Percentiles rank a stretch among this genome's conserved stretches.
These are phyloP conservation scores for Candida cerambycidarum DNA, from an alignment of 805 yeast species.

Conservation along the genomic window DNA sequence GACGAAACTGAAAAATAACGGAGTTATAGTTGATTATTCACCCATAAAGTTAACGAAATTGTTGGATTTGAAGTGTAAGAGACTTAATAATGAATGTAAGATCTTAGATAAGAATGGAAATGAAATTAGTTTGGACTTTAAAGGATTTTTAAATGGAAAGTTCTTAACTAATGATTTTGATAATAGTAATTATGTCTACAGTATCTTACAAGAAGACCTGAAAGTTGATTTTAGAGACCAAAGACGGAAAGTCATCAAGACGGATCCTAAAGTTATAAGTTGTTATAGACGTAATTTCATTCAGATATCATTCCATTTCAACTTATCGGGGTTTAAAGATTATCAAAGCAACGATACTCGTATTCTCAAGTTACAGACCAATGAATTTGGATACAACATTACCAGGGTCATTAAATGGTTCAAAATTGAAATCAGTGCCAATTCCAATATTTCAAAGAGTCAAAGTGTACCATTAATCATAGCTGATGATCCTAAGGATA, in stretches of 20 bases:
- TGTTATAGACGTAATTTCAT: slow-evolving; percentile 47
- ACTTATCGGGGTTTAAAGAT: slow-evolving; percentile 25
- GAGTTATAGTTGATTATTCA: slow-evolving; percentile 24
- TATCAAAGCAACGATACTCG: slow-evolving; percentile 19
- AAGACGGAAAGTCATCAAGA: slow-evolving; percentile 12
- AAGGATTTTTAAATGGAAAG: slow-evolving; percentile 44
- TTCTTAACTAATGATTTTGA: slow-evolving; percentile 42
- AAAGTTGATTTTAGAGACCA: slow-evolving; percentile 5
- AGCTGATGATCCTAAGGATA: slow-evolving; percentile 18
- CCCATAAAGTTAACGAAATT: slow-evolving; percentile 25
- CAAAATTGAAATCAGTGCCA: slow-evolving; percentile 38
- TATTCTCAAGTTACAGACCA: slow-evolving; percentile 31
- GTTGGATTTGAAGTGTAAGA: slow-evolving; percentile 27
- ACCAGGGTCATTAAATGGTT: slow-evolving; percentile 39
- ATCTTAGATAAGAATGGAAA: slow-evolving; percentile 31
- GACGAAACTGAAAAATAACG: slow-evolving; percentile 6
- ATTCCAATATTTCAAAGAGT: slow-evolving; percentile 29
- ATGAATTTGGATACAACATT: slow-evolving; percentile 36
- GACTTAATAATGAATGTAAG: slow-evolving; percentile 19
- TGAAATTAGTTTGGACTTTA: slow-evolving; percentile 24
- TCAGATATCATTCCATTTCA: slow-evolving; percentile 32
- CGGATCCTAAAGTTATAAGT: slow-evolving; percentile 39
- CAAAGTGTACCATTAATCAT: slow-evolving; percentile 34
- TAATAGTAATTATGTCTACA: slow-evolving; percentile 31
- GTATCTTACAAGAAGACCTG: slow-evolving; percentile 7